These are phyloP conservation scores for Margaritispora aquatica DNA, from an alignment of 495 filamentous ascomycete genomes.

Conservation along the genomic window DNA sequence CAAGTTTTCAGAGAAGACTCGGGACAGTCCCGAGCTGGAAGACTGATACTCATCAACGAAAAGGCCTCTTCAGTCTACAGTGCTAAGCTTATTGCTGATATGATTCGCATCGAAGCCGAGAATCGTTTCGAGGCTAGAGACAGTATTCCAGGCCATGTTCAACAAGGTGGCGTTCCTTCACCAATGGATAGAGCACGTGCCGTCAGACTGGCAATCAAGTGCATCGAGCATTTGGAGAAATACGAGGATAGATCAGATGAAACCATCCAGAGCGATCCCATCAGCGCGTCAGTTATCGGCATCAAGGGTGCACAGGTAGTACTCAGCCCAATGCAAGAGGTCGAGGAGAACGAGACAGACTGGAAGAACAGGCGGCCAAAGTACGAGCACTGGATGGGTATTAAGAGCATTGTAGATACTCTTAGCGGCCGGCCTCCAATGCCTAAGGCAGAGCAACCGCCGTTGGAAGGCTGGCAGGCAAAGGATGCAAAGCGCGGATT, in stretches of 20 bases:
- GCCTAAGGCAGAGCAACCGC: constrained; percentile 30
- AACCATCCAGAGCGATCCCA: constrained; percentile 60
- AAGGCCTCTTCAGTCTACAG: constrained; percentile 84
- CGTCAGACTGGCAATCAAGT: constrained; percentile 84
- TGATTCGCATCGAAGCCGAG: constrained; percentile 89
- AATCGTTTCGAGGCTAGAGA: constrained; percentile 91
- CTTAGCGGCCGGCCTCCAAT: constrained; percentile 64
- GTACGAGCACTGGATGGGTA: constrained; percentile 74
- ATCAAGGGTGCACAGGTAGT: constrained; percentile 85
- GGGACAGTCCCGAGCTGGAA: constrained; percentile 86
- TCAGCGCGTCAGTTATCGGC: constrained; percentile 78
- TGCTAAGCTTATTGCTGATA: constrained; percentile 87
- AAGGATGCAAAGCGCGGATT: constrained; percentile 49
- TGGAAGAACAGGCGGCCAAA: constrained; percentile 85
- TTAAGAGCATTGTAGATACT: constrained; percentile 79
- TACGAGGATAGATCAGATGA: constrained; percentile 61
- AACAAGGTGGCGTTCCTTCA: constrained; percentile 89
- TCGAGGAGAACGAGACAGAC: constrained; percentile 84
- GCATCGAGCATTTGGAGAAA: constrained; percentile 80
- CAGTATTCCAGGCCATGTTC: constrained; percentile 92
- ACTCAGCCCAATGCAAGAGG: constrained; percentile 68
- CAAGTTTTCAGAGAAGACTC: constrained; percentile 78
- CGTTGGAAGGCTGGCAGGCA: constrained; percentile 39
- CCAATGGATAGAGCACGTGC: constrained; percentile 95
- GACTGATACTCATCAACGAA: constrained; percentile 92